phyloP scores from a whole-genome alignment of 768 basidiomycete species.

The Tephrocybe rancida region DNA sequence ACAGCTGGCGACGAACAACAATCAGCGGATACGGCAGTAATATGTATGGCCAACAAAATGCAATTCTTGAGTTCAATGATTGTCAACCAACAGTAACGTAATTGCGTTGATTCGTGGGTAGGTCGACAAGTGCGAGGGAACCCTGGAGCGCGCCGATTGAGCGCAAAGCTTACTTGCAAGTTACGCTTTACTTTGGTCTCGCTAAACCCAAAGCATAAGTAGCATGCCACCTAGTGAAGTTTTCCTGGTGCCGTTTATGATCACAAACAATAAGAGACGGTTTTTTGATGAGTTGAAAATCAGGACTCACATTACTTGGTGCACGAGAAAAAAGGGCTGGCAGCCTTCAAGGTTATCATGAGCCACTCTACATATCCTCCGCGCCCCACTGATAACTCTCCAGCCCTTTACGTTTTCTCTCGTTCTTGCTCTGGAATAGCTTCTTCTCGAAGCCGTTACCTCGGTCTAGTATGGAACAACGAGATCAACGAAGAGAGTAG shows the following conservation, averaged over 20 bases:
- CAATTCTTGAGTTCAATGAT: no score
- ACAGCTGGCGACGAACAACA: no score
- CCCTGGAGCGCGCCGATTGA: not conserved
- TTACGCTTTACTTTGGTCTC: no score
- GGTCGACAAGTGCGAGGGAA: not conserved
- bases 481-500: not conserved
- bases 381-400: slow-evolving; percentile 88
- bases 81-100: no score
- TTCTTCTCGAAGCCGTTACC: slow-evolving; percentile 96
- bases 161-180: not conserved
- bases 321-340: not conserved
- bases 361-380: slow-evolving; percentile 83
- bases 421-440: slow-evolving; percentile 82
- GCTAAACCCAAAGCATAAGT: not conserved
- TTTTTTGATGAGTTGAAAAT: not conserved
- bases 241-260: not conserved
- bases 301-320: slow-evolving; percentile 10
- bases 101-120: not conserved
- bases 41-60: no score
- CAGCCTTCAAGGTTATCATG: not conserved
- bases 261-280: not conserved
- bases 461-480: slow-evolving; percentile 56
- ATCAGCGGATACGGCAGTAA: no score
- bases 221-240: not conserved
- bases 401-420: slow-evolving; percentile 63